These are phyloP conservation scores for Peronospora farinosa DNA, from an alignment of 352 stramenopile species.

Conservation along the genomic window DNA sequence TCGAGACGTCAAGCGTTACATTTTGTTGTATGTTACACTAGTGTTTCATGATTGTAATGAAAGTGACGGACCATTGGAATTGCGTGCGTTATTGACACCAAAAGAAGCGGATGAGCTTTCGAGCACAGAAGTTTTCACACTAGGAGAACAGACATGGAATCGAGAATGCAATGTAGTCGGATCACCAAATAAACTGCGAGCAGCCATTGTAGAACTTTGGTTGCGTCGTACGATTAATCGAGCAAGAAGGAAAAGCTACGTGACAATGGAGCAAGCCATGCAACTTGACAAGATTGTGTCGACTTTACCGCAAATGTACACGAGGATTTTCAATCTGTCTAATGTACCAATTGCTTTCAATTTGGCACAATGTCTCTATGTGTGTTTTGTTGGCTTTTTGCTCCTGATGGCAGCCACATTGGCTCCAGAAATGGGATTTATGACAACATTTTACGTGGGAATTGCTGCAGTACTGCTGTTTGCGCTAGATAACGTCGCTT, in stretches of 20 bases:
- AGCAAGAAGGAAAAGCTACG: conserved; percentile 32
- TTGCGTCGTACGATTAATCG: conserved; percentile 39
- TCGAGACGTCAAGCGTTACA: conserved; percentile 51
- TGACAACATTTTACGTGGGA: conserved; percentile 29
- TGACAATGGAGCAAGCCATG: conserved; percentile 40
- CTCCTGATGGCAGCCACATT: conserved; percentile 28
- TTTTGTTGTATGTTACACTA: conserved; percentile 47
- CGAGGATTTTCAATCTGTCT: conserved; percentile 41
- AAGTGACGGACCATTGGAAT: conserved; percentile 33
- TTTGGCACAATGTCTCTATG: conserved; percentile 38
- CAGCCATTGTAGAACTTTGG: conserved; percentile 54
- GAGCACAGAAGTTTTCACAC: conserved; percentile 32
- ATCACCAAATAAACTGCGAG: conserved; percentile 45
- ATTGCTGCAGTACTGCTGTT: conserved; percentile 45
- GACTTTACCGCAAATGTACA: conserved; percentile 45
- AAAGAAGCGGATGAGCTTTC: conserved; percentile 38
- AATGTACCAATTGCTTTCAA: conserved; percentile 46
- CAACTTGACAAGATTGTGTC: conserved; percentile 47
- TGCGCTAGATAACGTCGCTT: conserved; percentile 38
- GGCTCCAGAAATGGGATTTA: conserved; percentile 15
- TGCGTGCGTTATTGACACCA: conserved; percentile 38
- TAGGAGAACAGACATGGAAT: conserved; percentile 43
- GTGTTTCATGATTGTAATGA: conserved; percentile 54
- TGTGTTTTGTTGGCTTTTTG: conserved; percentile 39
- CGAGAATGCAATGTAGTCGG: conserved; percentile 38